Percentiles rank a stretch among this genome's conserved stretches.
phyloP scores from a whole-genome alignment of 257 asterid genomes.

The Nicotiana sylvestris region DNA sequence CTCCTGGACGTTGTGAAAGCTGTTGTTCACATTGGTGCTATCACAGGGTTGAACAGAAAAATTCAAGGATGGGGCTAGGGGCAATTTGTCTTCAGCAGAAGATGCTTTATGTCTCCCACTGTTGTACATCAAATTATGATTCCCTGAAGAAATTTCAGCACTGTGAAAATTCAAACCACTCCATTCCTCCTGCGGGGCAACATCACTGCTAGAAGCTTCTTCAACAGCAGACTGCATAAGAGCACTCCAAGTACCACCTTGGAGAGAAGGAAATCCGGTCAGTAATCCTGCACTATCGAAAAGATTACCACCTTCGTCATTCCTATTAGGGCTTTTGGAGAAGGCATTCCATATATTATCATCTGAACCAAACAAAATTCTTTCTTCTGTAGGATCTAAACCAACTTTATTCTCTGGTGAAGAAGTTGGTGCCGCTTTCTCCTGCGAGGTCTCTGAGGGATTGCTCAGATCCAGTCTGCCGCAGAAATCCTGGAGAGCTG shows the following conservation, averaged over 20 bases:
- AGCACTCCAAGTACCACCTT: conserved; percentile 86
- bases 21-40: conserved; percentile 26
- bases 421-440: conserved; percentile 29
- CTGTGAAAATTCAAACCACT: conserved; percentile 52
- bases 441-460: conserved; percentile 37
- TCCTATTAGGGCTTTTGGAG: conserved; percentile 42
- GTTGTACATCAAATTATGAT: conserved; percentile 6
- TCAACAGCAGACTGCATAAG: conserved; percentile 87
- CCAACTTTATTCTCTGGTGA: conserved; percentile 51
- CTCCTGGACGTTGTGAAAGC: conserved; percentile 33
- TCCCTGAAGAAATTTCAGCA: conserved; percentile 20
- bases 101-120: conserved; percentile 5
- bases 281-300: conserved; percentile 45
- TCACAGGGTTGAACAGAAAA: conserved; percentile 27
- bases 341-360: conserved; percentile 80
- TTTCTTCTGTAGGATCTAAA: conserved; percentile 88
- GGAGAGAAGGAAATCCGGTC: conserved; percentile 46
- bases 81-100: conserved; percentile 19
- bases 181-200: conserved; percentile 57
- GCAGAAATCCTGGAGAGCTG: conserved; percentile 31
- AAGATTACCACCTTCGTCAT: conserved; percentile 51
- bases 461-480: conserved; percentile 39
- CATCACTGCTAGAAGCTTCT: conserved; percentile 54
- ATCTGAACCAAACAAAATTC: conserved; percentile 84
- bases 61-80: conserved; percentile 28